Base-by-base conservation (phyloP, 495 filamentous ascomycete species). In the Hyaloscypha finlandica region DNA sequence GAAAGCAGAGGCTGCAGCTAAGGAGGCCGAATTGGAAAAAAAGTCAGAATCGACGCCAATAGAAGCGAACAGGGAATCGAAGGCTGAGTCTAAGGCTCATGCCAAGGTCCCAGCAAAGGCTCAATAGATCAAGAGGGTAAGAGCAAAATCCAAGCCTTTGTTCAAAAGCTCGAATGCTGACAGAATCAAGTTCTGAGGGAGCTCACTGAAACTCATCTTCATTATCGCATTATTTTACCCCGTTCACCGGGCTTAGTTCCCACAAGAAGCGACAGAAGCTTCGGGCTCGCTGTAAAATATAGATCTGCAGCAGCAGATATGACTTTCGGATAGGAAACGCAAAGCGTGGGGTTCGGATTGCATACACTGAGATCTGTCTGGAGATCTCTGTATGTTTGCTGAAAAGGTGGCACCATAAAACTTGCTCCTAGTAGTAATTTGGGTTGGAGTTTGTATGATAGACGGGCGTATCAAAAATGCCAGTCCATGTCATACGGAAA, bases 51-150 rank as follows among this genome's bases (percentile, higher is more conserved):
- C 22, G 4, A 16, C 14, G 59, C 32, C 48, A 52, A 32, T 63
- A 20, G 58, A 78, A 56, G 29, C 45, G 31, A 66, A 59, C 55
- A 5, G 5, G n/a, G 61, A 52, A 11, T 53, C 25, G 59, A 61
- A 72, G 59, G 63, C 69, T 20, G 73, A 59, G 51, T 68, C 75
- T 8, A 74, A 72, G 59, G 63, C 67, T 30, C 71, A 75, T 59
- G 66, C 70, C 48, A 74, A 73, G 54, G 60, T 6, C 5, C 8
- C 69, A 60, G 61, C 68, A 57, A 71, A 73, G 56, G 67, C 72
- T 58, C 75, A 76, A 59, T 29, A 39, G 42, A 19, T 48, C 9
- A 19, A 48, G 9, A 16, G 16, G 42, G 42, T 48, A 48, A 14
- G 42, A 14, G 8, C 42, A 48, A 4, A 4, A 16, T 48, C 42